phyloP scores from a whole-genome alignment of 2,329 filamentous ascomycete species.

The Fusarium duplospermum region DNA sequence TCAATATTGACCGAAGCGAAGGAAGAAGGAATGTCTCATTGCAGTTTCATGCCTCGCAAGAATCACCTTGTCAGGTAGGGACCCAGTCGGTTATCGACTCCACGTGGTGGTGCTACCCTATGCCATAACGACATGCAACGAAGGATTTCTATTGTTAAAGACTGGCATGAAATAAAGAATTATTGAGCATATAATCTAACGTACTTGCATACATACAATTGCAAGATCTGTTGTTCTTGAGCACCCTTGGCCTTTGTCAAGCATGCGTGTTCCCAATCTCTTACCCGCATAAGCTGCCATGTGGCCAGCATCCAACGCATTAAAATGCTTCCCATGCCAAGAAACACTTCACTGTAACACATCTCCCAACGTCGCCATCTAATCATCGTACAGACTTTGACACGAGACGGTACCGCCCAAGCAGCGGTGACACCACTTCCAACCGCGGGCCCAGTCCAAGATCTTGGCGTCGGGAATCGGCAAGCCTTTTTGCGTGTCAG shows the following conservation, averaged over 20 bases:
- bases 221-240: not conserved
- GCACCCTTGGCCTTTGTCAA: not conserved
- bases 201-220: not conserved
- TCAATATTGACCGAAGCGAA: not conserved
- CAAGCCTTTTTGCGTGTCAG: not conserved
- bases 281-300: not conserved
- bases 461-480: not conserved
- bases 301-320: not conserved
- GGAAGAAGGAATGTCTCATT: not conserved
- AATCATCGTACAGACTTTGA: not conserved
- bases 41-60: not conserved
- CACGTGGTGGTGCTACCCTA: not conserved
- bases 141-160: not conserved
- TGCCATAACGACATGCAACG: not conserved
- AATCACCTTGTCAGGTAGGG: not conserved
- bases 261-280: not conserved
- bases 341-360: not conserved
- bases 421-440: not conserved
- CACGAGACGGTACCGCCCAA: not conserved
- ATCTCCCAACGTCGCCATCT: not conserved
- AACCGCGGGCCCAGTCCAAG: not conserved
- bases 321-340: not conserved
- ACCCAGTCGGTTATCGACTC: not conserved
- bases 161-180: not conserved
- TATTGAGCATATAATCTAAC: not conserved